These are phyloP conservation scores for Maudiozyma barnettii DNA, from an alignment of 805 yeast genomes.

Conservation along the genomic window DNA sequence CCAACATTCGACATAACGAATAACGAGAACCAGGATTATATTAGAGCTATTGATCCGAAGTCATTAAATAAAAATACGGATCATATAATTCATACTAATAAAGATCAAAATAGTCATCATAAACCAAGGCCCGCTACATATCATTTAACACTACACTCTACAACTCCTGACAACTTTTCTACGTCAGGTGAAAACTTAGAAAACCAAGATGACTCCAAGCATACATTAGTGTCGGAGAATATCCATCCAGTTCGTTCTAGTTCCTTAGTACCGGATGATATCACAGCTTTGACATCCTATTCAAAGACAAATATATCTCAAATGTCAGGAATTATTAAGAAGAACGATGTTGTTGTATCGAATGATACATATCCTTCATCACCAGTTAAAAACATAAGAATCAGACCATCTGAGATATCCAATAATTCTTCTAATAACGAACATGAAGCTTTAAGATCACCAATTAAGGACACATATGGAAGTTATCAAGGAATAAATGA, in stretches of 20 bases:
- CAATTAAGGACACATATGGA: neutral
- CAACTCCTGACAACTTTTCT: neutral
- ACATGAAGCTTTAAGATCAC: neutral
- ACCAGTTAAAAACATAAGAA: neutral
- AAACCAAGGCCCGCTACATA: constrained; percentile 78
- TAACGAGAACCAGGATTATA: neutral
- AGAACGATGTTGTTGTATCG: neutral
- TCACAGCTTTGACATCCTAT: neutral
- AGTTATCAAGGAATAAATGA: neutral
- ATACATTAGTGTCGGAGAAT: neutral
- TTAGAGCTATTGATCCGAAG: neutral
- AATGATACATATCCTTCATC: neutral
- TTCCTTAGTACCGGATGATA: neutral
- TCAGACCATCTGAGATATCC: neutral
- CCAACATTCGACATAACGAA: neutral
- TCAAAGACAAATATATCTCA: neutral
- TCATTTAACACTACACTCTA: constrained; percentile 29
- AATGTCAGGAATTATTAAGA: neutral
- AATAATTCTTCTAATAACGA: neutral
- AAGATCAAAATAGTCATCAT: constrained; percentile 25
- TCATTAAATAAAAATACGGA: neutral
- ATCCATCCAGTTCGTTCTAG: neutral
- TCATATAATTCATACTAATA: neutral
- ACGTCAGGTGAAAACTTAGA: neutral
- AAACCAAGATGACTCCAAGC: neutral